A percentile compares a stretch with the other conserved stretches of the same genome.
phyloP scores from a whole-genome alignment of 2,329 filamentous ascomycete species.

The Phialocephala subalpina region DNA sequence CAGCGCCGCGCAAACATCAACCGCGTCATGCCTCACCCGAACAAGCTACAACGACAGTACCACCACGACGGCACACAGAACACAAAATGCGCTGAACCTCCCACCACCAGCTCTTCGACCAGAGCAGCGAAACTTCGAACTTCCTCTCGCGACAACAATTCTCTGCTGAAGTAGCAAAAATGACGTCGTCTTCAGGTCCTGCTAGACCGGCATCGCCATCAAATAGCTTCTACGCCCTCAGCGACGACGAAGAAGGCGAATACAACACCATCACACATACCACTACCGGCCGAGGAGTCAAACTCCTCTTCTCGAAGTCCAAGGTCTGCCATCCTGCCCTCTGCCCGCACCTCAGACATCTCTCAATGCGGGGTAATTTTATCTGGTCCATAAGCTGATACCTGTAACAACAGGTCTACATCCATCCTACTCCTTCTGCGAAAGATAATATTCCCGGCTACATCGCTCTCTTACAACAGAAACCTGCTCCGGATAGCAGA shows the following conservation, averaged over 20 bases:
- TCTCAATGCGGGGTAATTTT: conserved; percentile 22
- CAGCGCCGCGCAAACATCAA: conserved; percentile 10
- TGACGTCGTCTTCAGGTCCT: conserved; percentile 42
- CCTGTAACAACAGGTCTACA: conserved; percentile 74
- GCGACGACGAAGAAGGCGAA: conserved; percentile 93
- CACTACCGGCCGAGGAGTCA: conserved; percentile 82
- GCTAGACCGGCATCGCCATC: conserved; percentile 70
- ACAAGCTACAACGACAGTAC: conserved; percentile 14
- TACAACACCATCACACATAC: conserved; percentile 93
- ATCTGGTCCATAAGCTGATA: neutral
- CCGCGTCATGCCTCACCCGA: conserved; percentile 14
- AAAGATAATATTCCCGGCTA: conserved; percentile 97
- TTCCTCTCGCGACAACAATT: neutral
- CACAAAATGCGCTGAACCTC: conserved; percentile 21
- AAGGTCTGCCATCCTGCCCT: conserved; percentile 67
- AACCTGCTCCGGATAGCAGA: conserved; percentile 54
- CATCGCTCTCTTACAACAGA: conserved; percentile 92
- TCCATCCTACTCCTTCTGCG: conserved; percentile 90
- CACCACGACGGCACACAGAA: conserved; percentile 10
- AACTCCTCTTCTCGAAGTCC: conserved; percentile 95
- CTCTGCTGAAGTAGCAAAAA: conserved; percentile 25
- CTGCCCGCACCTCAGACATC: neutral
- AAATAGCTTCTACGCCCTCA: conserved; percentile 93
- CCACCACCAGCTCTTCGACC: neutral
- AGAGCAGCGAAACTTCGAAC: neutral